These are phyloP conservation scores for Pyronema domesticum DNA, from an alignment of 495 filamentous ascomycete genomes.

Conservation along the genomic window DNA sequence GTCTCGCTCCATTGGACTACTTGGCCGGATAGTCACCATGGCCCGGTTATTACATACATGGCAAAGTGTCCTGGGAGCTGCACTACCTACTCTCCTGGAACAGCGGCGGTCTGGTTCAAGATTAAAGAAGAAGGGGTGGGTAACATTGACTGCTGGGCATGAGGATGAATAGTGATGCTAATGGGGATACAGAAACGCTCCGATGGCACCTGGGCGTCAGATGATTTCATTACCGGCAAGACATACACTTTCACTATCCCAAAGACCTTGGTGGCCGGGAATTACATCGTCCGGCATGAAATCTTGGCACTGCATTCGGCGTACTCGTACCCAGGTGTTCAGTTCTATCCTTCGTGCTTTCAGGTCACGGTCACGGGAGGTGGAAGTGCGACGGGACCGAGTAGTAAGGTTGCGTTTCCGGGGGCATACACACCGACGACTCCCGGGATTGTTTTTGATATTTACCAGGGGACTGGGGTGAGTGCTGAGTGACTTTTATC, in stretches of 20 bases:
- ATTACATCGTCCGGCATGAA: conserved; percentile 57
- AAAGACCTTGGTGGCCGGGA: conserved; percentile 37
- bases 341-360: conserved; percentile 57
- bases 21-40: conserved; percentile 18
- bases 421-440: conserved; percentile 39
- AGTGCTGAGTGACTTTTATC: not conserved
- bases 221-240: conserved; percentile 40
- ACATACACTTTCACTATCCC: conserved; percentile 47
- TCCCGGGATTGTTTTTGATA: conserved; percentile 41
- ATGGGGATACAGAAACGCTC: conserved; percentile 4
- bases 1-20: conserved; percentile 45
- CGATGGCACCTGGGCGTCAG: conserved; percentile 39
- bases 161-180: conserved; percentile 24
- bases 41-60: conserved; percentile 29
- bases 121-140: conserved; percentile 37
- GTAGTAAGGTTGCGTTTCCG: conserved; percentile 29
- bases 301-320: conserved; percentile 52
- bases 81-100: conserved; percentile 34
- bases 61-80: conserved; percentile 48
- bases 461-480: conserved; percentile 32
- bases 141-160: conserved; percentile 13
- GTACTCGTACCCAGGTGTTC: conserved; percentile 22
- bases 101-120: conserved; percentile 45
- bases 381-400: conserved; percentile 33
- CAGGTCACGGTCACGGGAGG: conserved; percentile 47